Conservation (phyloP, 164 flowering plant genomes). For the Magnolia kwangsiensis region DNA sequence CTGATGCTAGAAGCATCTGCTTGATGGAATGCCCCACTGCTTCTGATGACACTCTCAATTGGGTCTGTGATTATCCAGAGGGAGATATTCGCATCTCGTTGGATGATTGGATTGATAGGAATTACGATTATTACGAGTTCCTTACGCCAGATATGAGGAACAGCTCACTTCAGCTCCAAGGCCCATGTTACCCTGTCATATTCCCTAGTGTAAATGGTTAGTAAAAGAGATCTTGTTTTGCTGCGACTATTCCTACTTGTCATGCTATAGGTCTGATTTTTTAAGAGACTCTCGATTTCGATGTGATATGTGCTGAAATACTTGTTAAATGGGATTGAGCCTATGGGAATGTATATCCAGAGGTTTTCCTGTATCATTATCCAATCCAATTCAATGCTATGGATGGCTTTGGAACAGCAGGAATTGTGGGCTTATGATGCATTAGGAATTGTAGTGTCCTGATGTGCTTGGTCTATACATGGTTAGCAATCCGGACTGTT, state of each 20-base stretch:
- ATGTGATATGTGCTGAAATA: neutral
- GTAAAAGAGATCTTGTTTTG: slow-evolving; percentile 6
- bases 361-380: neutral
- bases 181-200: slow-evolving; percentile 97
- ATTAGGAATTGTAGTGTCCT: no score
- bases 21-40: slow-evolving; percentile 88
- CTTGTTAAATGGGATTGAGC: neutral
- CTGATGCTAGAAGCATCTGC: slow-evolving; percentile 79
- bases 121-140: slow-evolving; percentile 82
- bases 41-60: slow-evolving; percentile 73
- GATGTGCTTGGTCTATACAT: no score
- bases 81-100: slow-evolving; percentile 65
- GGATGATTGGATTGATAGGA: slow-evolving; percentile 86
- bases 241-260: no score
- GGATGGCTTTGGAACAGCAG: no score
- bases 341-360: neutral
- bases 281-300: no score
- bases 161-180: slow-evolving; percentile 91
- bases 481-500: no score
- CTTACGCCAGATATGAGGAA: slow-evolving; percentile 87
- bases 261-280: no score
- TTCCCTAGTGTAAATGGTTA: slow-evolving; percentile 96
- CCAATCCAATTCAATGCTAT: no score
- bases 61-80: slow-evolving; percentile 99
- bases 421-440: no score